Conservation (phyloP, 768 basidiomycete species). For the Grammothele lineata region DNA sequence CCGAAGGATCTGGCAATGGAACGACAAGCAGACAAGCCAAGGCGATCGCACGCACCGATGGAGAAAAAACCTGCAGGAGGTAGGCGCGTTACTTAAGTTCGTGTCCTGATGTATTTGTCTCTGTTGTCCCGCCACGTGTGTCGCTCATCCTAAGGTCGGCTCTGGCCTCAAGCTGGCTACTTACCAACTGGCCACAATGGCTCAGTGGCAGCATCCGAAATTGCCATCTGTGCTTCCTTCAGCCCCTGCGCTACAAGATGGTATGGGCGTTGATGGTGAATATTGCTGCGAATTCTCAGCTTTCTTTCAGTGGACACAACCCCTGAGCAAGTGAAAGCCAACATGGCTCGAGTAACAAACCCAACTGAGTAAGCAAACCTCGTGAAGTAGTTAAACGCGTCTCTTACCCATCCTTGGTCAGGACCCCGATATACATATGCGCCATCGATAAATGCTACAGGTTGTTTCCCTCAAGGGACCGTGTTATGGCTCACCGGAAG, state of each 20-base stretch:
- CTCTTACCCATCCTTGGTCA: too few relatives aligned
- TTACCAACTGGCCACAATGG: conserved; percentile 15
- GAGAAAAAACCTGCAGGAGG: too few relatives aligned
- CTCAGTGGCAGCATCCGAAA: conserved; percentile 16
- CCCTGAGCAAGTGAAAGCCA: conserved; percentile 47
- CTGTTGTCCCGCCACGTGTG: too few relatives aligned
- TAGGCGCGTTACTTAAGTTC: too few relatives aligned
- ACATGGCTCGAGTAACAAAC: conserved; percentile 57
- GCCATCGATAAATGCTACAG: conserved; percentile 67
- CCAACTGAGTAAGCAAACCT: conserved; percentile 55
- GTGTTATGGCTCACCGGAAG: conserved; percentile 66
- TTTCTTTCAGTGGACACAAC: conserved; percentile 43
- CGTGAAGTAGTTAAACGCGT: neutral
- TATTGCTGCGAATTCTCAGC: neutral
- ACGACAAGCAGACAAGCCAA: too few relatives aligned
- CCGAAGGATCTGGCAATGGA: too few relatives aligned
- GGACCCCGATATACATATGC: conserved; percentile 82
- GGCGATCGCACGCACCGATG: too few relatives aligned
- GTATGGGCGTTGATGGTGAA: conserved; percentile 24
- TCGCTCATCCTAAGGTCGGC: too few relatives aligned
- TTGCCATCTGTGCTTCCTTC: conserved; percentile 50
- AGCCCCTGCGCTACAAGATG: conserved; percentile 46
- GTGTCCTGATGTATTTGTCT: too few relatives aligned
- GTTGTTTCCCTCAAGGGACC: conserved; percentile 66
- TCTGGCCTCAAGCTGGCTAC: too few relatives aligned